Conservation (phyloP, 768 basidiomycete species). For the Termitomyces sp. region DNA sequence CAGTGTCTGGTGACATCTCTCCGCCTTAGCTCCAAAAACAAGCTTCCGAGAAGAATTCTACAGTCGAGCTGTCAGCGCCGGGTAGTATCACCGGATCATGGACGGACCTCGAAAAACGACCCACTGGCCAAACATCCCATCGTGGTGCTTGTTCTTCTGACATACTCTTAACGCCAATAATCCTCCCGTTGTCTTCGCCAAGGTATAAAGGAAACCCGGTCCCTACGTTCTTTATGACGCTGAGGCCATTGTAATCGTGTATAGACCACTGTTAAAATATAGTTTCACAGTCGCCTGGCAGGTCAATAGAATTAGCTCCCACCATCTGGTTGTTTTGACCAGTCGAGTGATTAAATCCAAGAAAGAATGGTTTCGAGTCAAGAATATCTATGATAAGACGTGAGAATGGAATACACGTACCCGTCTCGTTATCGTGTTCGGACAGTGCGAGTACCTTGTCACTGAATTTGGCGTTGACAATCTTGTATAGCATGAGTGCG, state of each 20-base stretch:
- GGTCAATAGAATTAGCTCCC: not conserved
- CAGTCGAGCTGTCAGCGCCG: not conserved
- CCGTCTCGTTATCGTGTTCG: conserved; percentile 4
- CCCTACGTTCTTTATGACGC: conserved; percentile 3
- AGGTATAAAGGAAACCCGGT: conserved; percentile 2
- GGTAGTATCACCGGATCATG: too few relatives aligned
- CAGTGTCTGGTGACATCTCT: not conserved
- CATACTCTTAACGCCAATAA: not conserved
- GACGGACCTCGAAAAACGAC: conserved; percentile 6
- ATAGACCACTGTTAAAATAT: conserved; percentile 1
- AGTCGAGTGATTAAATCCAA: not conserved
- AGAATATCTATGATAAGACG: not conserved
- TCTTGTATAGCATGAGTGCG: conserved; percentile 4
- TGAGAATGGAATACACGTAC: not conserved
- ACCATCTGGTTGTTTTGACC: not conserved
- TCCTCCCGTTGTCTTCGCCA: conserved; percentile 4
- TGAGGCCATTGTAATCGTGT: conserved; percentile 7
- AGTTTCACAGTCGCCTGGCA: not conserved
- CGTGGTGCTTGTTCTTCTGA: conserved; percentile 8
- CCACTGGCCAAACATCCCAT: conserved; percentile 10
- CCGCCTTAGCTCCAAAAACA: conserved; percentile 4
- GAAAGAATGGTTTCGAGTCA: not conserved
- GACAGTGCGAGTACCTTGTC: conserved; percentile 6
- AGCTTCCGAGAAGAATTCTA: conserved; percentile 6
- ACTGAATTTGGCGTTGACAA: conserved; percentile 11